Conservation (phyloP, 2,329 filamentous ascomycete genomes). For the Dothideomycetidae sp. region DNA sequence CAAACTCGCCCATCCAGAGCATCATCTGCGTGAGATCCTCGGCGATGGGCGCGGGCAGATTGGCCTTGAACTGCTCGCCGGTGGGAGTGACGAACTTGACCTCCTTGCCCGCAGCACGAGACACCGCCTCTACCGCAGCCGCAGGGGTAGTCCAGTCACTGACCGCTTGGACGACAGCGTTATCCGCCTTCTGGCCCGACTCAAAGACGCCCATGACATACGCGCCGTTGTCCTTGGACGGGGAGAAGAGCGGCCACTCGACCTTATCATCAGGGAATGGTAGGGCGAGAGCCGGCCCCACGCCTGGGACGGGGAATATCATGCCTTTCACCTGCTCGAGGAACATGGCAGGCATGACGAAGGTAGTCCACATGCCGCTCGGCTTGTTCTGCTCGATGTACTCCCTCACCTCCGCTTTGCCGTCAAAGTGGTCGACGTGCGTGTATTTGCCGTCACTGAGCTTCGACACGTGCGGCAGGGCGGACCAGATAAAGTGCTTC, state of each 20-base stretch:
- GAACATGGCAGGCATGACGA: constrained; percentile 17
- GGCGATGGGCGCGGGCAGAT: no score
- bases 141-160: constrained; percentile 19
- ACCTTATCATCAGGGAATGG: constrained; percentile 16
- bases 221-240: constrained; percentile 15
- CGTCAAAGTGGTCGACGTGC: constrained; percentile 26
- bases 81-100: constrained; percentile 17
- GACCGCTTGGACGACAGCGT: constrained; percentile 16
- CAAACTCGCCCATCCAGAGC: no score
- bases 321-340: constrained; percentile 12
- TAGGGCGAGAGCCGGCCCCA: constrained; percentile 15
- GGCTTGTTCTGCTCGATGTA: constrained; percentile 19
- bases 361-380: constrained; percentile 16
- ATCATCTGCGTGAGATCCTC: no score
- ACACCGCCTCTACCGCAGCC: constrained; percentile 14
- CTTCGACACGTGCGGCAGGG: constrained; percentile 18
- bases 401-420: constrained; percentile 23
- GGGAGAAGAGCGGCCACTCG: constrained; percentile 18
- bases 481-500: constrained; percentile 28
- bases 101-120: constrained; percentile 15
- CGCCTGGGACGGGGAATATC: constrained; percentile 10
- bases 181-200: constrained; percentile 16
- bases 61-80: constrained; percentile 15
- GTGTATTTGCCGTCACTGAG: constrained; percentile 19
- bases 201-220: constrained; percentile 15